Base-by-base conservation (phyloP, 345 rosid species). In the Eucalyptus virginea region DNA sequence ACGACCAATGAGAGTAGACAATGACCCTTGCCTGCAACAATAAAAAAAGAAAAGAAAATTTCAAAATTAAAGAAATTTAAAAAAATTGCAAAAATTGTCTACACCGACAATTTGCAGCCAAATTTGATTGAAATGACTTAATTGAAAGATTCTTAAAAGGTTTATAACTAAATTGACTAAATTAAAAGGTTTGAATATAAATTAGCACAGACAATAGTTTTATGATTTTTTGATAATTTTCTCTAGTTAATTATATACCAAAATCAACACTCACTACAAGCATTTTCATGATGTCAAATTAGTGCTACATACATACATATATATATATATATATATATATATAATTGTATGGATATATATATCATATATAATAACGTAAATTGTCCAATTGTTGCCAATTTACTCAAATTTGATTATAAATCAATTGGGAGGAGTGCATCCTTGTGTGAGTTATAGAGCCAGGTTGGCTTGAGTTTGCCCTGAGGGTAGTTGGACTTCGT, bases 61-160 rank as follows among this genome's bases (percentile, higher is more conserved):
- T 26, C 4, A 60, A 12, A 60, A 56, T 9, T 18, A 1, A 8
- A 54, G 1, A 54, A 9, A 23, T 3, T 52, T 18, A 0, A 60
- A 60, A 60, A 60, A 28, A 1, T 52, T 52, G 1, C 11, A 21
- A 52, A 8, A 21, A 21, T 52, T 52, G 62, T 2, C 6, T 0
- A 56, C 6, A 0, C 12, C 1, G 0, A 28, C 1, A 28, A 62
- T 62, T 30, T 28, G 2, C 1, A 4, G 4, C 9, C 5, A 62
- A 62, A 62, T 28, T 60, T 62, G 69, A 7, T 0, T 12, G 1
- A 1, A 56, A 56, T 11, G 4, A 58, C 4, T 58, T 7, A 11
- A 58, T 60, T 58, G 32, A 30, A 13, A 28, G 11, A 56, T 56
- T 62, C 16, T 62, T 14, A 62, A 62, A 62, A 30, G 2, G 5